Evolutionary conservation across 2,329 filamentous ascomycete species (phyloP), one percentile per base, ranked within the genome.

Genomic region (Colletotrichum destructivum): DNA sequence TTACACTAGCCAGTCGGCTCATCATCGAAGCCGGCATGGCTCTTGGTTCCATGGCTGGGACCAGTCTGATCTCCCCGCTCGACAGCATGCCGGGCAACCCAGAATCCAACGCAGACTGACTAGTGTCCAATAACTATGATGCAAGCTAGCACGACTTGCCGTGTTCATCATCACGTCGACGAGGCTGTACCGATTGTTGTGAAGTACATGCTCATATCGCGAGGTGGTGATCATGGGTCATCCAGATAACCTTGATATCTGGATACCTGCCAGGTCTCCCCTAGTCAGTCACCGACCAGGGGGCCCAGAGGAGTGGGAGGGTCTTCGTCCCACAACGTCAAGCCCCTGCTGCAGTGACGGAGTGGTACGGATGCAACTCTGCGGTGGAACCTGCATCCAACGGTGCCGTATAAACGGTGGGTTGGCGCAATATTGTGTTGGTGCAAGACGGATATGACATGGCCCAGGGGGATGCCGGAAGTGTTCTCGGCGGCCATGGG

Each of bases 221-320:
- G 38, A 49, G 46, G 31, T 23, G 65, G 21, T 63, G 31, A 44
- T 57, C 64, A 68, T 71, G 69, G 69, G 46, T 63, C 52, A 71
- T 60, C 59, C 59, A 46, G 65, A 71, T 71, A 71, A 69, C 52
- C 65, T 69, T 71, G 69, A 69, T 63, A 69, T 49, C 40, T 54
- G 65, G 40, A 56, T 49, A 63, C 52, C 59, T 54, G 42, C 69
- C 56, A 52, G 44, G 68, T n/a, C 26, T 11, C 12, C 44, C 64
- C 69, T 42, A 46, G 69, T 69, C 52, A 69, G 26, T 59, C 51
- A 26, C 57, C 38, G 65, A 64, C 59, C 38, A n/a, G 69, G 59
- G 54, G 16, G 21, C 40, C 65, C 18, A 15, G 69, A 31, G 46
- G 44, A 35, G 51, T 47, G 51, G 54, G 56, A 60, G 65, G 69